These are phyloP conservation scores for Leishmania tropica DNA, from an alignment of 208 protist genomes.

Conservation along the genomic window DNA sequence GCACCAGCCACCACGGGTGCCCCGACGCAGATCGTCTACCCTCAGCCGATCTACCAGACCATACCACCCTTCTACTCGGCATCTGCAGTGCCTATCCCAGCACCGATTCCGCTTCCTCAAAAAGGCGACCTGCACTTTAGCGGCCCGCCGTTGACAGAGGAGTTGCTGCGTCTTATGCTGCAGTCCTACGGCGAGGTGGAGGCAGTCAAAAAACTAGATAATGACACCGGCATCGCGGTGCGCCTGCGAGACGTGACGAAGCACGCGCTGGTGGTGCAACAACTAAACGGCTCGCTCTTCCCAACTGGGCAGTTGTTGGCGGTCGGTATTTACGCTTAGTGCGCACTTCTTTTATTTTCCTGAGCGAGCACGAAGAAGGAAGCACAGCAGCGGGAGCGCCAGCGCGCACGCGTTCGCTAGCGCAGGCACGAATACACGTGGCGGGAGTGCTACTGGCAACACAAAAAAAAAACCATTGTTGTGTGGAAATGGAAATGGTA, in stretches of 20 bases:
- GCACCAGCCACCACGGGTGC: conserved; percentile 26
- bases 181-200: conserved; percentile 73
- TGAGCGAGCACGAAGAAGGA: background rate
- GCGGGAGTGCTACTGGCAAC: background rate
- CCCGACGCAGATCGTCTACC: conserved; percentile 52
- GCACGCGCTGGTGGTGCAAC: conserved; percentile 68
- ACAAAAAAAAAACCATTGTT: background rate
- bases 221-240: conserved; percentile 52
- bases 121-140: conserved; percentile 81
- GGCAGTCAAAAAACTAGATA: conserved; percentile 46
- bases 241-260: conserved; percentile 57
- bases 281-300: conserved; percentile 79
- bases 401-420: background rate
- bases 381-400: background rate
- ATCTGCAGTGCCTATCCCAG: conserved; percentile 35
- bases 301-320: conserved; percentile 73
- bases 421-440: background rate
- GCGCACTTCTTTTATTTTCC: background rate
- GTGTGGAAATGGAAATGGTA: background rate
- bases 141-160: conserved; percentile 55
- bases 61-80: conserved; percentile 31
- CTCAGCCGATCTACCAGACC: conserved; percentile 34
- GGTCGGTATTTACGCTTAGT: conserved; percentile 69
- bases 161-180: conserved; percentile 56
- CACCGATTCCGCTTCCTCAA: conserved; percentile 41